Evolutionary conservation across 2,329 filamentous ascomycete genomes (phyloP).

Genomic region (Colletotrichum higginsianum): DNA sequence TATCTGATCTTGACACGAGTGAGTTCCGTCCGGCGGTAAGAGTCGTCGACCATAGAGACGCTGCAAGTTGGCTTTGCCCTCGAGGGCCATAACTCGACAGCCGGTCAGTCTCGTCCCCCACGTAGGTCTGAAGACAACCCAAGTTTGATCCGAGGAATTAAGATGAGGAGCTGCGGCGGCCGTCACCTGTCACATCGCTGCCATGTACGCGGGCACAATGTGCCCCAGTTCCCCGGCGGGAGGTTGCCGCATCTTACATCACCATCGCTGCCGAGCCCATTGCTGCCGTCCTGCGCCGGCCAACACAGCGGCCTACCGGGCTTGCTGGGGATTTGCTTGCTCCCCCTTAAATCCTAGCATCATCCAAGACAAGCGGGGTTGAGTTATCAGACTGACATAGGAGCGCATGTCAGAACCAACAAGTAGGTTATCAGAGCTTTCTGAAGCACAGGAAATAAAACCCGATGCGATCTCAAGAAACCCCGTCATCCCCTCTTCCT

Average conservation of each 20-base stretch:
- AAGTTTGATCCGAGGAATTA: not conserved
- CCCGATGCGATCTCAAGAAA: constrained; percentile 28
- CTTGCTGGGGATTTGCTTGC: not conserved
- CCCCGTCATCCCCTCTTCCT: too few species aligned
- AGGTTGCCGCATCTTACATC: constrained; percentile 39
- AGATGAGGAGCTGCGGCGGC: not conserved
- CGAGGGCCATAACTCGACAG: not conserved
- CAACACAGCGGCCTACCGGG: not conserved
- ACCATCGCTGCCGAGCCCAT: not conserved
- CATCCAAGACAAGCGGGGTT: constrained; percentile 13
- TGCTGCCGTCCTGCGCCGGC: not conserved
- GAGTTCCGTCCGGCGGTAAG: not conserved
- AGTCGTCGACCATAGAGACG: not conserved
- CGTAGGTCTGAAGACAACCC: too few species aligned
- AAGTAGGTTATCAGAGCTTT: not conserved
- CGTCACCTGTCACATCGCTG: constrained; percentile 12
- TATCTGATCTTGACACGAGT: not conserved
- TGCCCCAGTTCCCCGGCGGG: constrained; percentile 10
- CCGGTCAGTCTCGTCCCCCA: not conserved
- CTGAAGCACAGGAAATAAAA: not conserved
- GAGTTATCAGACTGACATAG: not conserved
- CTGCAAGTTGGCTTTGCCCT: not conserved
- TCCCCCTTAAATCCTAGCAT: not conserved
- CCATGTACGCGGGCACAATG: constrained; percentile 10
- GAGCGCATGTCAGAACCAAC: not conserved